A percentile compares a stretch with the other conserved stretches of the same genome.
These are phyloP conservation scores for Dictyostelium brefeldianum DNA, from an alignment of 78 protist species.

Conservation along the genomic window DNA sequence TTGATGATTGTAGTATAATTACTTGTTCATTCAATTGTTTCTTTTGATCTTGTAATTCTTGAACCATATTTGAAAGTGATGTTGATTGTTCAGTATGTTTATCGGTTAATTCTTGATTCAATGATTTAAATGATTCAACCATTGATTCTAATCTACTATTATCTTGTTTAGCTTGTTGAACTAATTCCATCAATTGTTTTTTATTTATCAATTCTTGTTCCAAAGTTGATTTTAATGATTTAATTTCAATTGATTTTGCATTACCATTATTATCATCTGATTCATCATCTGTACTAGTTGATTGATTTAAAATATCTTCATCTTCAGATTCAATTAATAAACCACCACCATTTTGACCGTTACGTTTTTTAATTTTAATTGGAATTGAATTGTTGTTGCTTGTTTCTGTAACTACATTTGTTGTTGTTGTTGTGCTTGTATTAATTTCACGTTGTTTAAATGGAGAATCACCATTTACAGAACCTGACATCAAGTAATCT, in stretches of 20 bases:
- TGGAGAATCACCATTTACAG: too few species aligned
- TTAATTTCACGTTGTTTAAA: too few species aligned
- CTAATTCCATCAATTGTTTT: not conserved
- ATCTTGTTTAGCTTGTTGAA: not conserved
- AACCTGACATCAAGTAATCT: too few species aligned
- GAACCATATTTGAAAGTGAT: not conserved
- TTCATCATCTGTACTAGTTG: not conserved
- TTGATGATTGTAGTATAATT: not conserved
- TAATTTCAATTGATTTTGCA: not conserved
- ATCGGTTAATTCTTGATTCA: not conserved
- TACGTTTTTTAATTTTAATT: too few species aligned
- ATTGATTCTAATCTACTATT: constrained; percentile 1
- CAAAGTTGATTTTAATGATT: not conserved
- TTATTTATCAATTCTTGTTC: not conserved
- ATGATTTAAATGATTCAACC: not conserved
- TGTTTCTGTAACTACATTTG: not conserved
- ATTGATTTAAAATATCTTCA: not conserved
- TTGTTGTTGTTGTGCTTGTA: not conserved
- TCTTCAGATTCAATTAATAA: not conserved
- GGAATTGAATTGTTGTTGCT: not conserved
- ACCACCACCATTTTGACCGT: constrained; percentile 12
- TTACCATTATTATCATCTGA: not conserved
- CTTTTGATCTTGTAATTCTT: constrained; percentile 10
- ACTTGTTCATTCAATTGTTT: constrained; percentile 23
- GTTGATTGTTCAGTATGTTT: not conserved